Evolutionary conservation across 345 rosid genomes (phyloP), one percentile per base, ranked within the genome.

Genomic region (Gynandropsis gynandra): DNA sequence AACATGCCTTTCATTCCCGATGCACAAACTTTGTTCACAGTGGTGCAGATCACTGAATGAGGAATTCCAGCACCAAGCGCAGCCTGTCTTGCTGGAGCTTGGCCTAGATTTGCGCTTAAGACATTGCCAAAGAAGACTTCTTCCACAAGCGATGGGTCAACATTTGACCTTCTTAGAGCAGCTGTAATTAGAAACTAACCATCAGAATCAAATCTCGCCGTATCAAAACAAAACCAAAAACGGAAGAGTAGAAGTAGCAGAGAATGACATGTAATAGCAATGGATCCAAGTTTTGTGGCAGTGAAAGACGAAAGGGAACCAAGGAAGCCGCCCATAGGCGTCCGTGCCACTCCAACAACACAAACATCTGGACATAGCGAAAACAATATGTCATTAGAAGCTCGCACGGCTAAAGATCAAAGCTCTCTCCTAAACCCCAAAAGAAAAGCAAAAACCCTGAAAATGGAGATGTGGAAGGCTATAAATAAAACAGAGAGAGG

Each of bases 31-130:
- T 92, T 92, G 76, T 92, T 85, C 42, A 92, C 71, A 54, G 95
- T 85, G 55, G 94, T 92, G 70, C 97, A 92, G 63, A 82, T 42
- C 5, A 81, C 97, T 0, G 97, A 84, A 69, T 87, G 67, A 19
- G 95, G 93, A 52, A 92, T 78, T 37, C 95, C 90, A 1, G 98
- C 95, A 42, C 90, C 98, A 56, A 92, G 63, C 24, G 98, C 90
- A 52, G 97, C 98, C 69, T 92, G 98, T 63, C 97, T 82, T 54
- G 98, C 97, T 32, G 97, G 97, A 69, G 98, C 97, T 72, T 87
- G 98, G 14, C 97, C 98, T 55, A 92, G 76, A 78, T 92, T 87
- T 50, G 95, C 97, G 49, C 80, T 80, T 41, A 85, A 82, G 57
- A 92, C 98, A 72, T 92, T 92, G 33, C 97, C 98, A 24, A 92